Percentiles rank a stretch among this genome's conserved stretches.
Conservation (phyloP, 2,329 filamentous ascomycete genomes). For the Eutypa lata region DNA sequence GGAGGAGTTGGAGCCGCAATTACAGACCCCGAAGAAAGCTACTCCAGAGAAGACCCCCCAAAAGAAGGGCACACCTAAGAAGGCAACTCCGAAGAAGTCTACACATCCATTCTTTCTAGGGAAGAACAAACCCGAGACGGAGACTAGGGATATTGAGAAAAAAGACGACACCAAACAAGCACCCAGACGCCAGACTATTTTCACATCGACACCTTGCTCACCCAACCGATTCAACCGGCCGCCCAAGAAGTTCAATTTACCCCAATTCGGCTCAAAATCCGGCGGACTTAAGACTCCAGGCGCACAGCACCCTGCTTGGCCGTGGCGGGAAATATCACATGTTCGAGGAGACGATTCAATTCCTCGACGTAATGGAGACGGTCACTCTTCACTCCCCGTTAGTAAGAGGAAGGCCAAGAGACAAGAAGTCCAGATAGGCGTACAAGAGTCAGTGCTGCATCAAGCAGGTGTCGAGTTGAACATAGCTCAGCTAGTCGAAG, state of each 20-base stretch:
- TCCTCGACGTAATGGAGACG: neutral
- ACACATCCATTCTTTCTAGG: slow-evolving; percentile 66
- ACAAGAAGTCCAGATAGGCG: slow-evolving; percentile 36
- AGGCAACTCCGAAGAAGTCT: slow-evolving; percentile 13
- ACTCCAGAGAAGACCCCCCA: slow-evolving; percentile 5
- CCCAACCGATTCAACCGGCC: slow-evolving; percentile 38
- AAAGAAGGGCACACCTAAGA: slow-evolving; percentile 24
- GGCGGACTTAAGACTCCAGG: slow-evolving; percentile 60
- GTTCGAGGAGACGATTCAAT: slow-evolving; percentile 45
- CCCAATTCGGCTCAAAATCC: slow-evolving; percentile 43
- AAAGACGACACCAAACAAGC: slow-evolving; percentile 23
- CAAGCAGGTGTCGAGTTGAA: slow-evolving; percentile 35
- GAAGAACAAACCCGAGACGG: slow-evolving; percentile 37
- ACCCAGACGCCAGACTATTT: slow-evolving; percentile 37
- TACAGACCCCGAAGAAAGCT: slow-evolving; percentile 9
- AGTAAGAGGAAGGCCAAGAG: slow-evolving; percentile 48
- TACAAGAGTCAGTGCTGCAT: slow-evolving; percentile 42
- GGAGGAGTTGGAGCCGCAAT: slow-evolving; percentile 1
- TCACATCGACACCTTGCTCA: slow-evolving; percentile 53
- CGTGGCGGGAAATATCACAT: slow-evolving; percentile 61
- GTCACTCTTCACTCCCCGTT: neutral
- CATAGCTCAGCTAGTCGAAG: slow-evolving; percentile 30
- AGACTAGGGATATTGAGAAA: slow-evolving; percentile 15
- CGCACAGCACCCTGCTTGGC: slow-evolving; percentile 67
- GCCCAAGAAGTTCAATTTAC: slow-evolving; percentile 29